Conservation (phyloP, 139 green algal species). For the Picochlorum sp. region DNA sequence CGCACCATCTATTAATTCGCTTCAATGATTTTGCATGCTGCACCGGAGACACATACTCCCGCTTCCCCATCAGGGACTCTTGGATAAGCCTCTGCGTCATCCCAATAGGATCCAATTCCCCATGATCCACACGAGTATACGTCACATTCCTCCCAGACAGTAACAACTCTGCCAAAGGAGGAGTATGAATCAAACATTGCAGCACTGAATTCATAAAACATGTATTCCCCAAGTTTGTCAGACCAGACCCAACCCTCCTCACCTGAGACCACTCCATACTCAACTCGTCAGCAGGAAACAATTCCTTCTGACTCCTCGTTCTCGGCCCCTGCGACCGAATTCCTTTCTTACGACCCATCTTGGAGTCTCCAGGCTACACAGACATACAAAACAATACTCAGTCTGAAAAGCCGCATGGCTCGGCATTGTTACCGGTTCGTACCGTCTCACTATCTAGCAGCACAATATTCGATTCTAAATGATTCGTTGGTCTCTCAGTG, state of each 20-base stretch:
- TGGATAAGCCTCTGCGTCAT: slow-evolving; percentile 44
- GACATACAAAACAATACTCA: not conserved
- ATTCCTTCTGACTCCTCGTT: not conserved
- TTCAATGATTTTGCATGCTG: slow-evolving; percentile 38
- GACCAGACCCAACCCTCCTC: slow-evolving; percentile 46
- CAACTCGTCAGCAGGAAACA: slow-evolving; percentile 4
- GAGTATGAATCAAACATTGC: slow-evolving; percentile 87
- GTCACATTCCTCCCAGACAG: slow-evolving; percentile 25
- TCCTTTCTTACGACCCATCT: not conserved
- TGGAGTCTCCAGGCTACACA: too few relatives aligned
- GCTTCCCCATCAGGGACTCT: slow-evolving; percentile 25
- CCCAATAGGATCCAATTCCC: slow-evolving; percentile 40
- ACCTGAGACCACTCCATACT: not conserved
- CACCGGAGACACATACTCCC: slow-evolving; percentile 22
- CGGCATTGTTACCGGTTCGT: not conserved
- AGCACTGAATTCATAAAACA: slow-evolving; percentile 98
- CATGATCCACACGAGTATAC: not conserved
- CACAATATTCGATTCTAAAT: not conserved
- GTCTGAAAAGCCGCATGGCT: not conserved
- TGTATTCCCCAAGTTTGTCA: slow-evolving; percentile 94
- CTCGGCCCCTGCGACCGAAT: not conserved
- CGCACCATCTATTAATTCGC: slow-evolving; percentile 45
- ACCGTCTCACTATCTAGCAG: not conserved
- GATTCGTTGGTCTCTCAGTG: not conserved
- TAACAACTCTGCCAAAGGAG: slow-evolving; percentile 72